Conservation (phyloP, 306 rosid species). For the Psophocarpus tetragonolobus region DNA sequence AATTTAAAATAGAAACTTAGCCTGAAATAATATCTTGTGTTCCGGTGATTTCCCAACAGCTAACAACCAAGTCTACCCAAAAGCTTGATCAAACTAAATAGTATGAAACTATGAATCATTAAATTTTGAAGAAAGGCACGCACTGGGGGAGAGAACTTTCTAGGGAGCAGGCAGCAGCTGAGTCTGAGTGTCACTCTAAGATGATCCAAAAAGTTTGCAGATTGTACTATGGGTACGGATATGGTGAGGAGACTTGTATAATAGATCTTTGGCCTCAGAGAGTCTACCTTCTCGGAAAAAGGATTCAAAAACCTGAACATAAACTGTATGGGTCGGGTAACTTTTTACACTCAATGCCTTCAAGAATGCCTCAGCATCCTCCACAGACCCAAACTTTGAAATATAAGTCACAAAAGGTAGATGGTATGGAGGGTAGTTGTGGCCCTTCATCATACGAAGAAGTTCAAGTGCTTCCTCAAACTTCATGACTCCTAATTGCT, state of each 20-base stretch:
- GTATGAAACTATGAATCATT: neutral
- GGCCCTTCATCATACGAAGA: slow-evolving; percentile 68
- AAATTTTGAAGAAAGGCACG: slow-evolving; percentile 11
- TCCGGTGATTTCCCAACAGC: neutral
- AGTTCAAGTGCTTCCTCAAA: slow-evolving; percentile 78
- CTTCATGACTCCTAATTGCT: slow-evolving; percentile 53
- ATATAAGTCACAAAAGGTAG: slow-evolving; percentile 63
- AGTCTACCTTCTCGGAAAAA: slow-evolving; percentile 73
- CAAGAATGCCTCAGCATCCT: slow-evolving; percentile 71
- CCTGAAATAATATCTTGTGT: neutral
- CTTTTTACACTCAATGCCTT: slow-evolving; percentile 45
- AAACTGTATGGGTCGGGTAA: slow-evolving; percentile 55
- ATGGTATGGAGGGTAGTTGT: slow-evolving; percentile 58
- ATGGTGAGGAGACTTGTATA: slow-evolving; percentile 67
- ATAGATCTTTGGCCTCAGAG: slow-evolving; percentile 76
- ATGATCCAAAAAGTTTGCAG: slow-evolving; percentile 61
- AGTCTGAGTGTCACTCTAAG: slow-evolving; percentile 24
- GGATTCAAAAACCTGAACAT: slow-evolving; percentile 62
- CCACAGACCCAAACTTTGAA: slow-evolving; percentile 78
- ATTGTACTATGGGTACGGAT: slow-evolving; percentile 55
- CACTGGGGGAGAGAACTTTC: neutral
- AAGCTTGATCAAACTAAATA: slow-evolving; percentile 32
- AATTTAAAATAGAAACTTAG: slow-evolving; percentile 12
- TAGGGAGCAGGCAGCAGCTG: slow-evolving; percentile 35
- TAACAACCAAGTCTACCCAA: slow-evolving; percentile 22